Base-by-base conservation (phyloP, 164 flowering plant species). In the Magnolia kwangsiensis region DNA sequence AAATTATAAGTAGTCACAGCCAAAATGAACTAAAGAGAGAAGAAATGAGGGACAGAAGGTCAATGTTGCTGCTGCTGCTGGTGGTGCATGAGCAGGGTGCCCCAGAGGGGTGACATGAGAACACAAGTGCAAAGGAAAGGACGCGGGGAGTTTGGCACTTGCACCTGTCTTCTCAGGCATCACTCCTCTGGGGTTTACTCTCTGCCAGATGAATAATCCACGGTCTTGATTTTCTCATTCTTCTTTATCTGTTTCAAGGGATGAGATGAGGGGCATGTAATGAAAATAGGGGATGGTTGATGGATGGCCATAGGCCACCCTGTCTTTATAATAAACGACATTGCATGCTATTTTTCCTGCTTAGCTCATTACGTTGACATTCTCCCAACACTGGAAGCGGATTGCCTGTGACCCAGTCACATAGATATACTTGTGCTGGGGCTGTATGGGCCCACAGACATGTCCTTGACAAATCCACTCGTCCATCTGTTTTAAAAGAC, bases 81-180 rank as follows among this genome's bases (percentile, higher is more conserved):
- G 7, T 37, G 45, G 7, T 4, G 45, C 45, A 55, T 59, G 64
- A 80, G 77, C 75, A 67, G 77, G 69, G 73, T 55, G 68, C 51
- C 80, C 82, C 82, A 79, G 81, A 82, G 85, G 85, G 87, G 85
- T 84, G 87, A 82, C 87, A 85, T 82, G 83, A 84, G 84, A 84
- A 82, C 86, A 84, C 84, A 80, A 67, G 72, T 72, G 77, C 49
- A 61, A 74, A 67, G 24, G 64, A 55, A 37, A 37, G 7, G 7
- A 4, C 45, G 45, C 45, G 0, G 45, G 2, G 24, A 11, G 11
- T 14, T 7, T 3, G 19, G 7, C 51, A 31, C 61, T 13, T 50
- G 14, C 16, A 64, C 78, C 45, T 80, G 85, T 84, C 85, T 81
- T 84, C 82, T 81, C 82, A 82, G 82, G 69, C 29, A 51, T 16